Evolutionary conservation across 2,329 filamentous ascomycete species (phyloP).

Genomic region (Colletotrichum tamarilloi): DNA sequence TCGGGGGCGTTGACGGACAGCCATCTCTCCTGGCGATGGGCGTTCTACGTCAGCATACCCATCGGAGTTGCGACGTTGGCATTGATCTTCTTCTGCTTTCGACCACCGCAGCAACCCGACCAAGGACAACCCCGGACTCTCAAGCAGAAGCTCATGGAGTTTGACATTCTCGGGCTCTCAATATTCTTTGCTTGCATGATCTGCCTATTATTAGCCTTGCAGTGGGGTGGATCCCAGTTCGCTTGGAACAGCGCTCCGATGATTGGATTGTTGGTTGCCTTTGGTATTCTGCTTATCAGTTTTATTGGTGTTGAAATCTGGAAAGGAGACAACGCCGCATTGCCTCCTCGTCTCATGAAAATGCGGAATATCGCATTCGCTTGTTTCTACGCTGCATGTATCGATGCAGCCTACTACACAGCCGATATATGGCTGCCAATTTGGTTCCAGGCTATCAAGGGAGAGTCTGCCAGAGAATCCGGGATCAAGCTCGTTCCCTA

Average conservation of each 20-base stretch:
- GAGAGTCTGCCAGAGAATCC: slow-evolving; percentile 43
- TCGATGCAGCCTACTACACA: slow-evolving; percentile 42
- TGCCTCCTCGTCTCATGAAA: slow-evolving; percentile 48
- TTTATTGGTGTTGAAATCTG: slow-evolving; percentile 48
- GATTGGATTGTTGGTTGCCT: slow-evolving; percentile 47
- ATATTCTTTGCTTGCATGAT: slow-evolving; percentile 41
- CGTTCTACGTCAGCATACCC: slow-evolving; percentile 42
- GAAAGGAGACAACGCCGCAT: slow-evolving; percentile 48
- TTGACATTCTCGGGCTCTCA: slow-evolving; percentile 39
- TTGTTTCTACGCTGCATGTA: slow-evolving; percentile 38
- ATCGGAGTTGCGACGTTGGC: slow-evolving; percentile 39
- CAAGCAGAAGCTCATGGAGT: slow-evolving; percentile 35
- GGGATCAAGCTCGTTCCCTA: slow-evolving; percentile 46
- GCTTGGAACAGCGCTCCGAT: slow-evolving; percentile 46
- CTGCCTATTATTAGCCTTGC: slow-evolving; percentile 57
- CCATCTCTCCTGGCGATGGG: slow-evolving; percentile 47
- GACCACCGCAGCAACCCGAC: slow-evolving; percentile 10
- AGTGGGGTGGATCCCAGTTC: slow-evolving; percentile 53
- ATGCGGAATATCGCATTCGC: slow-evolving; percentile 39
- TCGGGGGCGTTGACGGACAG: slow-evolving; percentile 44
- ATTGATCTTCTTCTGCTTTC: slow-evolving; percentile 43
- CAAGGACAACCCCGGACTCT: slow-evolving; percentile 27
- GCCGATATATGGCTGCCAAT: slow-evolving; percentile 47
- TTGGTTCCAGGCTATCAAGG: slow-evolving; percentile 49
- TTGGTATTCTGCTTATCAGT: slow-evolving; percentile 42